phyloP scores from a whole-genome alignment of 106 monocot species.

The Acorus gramineus region DNA sequence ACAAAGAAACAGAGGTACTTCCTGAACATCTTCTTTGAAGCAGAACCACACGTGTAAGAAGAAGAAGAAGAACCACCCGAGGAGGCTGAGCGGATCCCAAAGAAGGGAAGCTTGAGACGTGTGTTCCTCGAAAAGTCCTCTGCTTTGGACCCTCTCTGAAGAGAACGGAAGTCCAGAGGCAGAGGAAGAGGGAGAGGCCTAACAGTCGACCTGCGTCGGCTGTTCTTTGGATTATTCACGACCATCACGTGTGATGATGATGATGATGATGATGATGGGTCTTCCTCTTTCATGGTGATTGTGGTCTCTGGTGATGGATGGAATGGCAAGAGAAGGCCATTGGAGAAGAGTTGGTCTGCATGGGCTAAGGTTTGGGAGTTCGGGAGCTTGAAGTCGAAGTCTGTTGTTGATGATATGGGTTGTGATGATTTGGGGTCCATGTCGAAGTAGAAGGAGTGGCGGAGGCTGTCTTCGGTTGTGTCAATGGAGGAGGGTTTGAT shows the following conservation, averaged over 20 bases:
- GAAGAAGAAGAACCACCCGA: no score
- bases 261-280: not conserved
- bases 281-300: not conserved
- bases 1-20: constrained; percentile 27
- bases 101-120: not conserved
- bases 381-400: constrained; percentile 14
- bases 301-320: not conserved
- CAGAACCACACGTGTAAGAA: not conserved
- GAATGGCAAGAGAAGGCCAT: constrained; percentile 10
- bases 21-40: constrained; percentile 12
- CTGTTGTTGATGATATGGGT: not conserved
- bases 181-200: not conserved
- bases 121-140: not conserved
- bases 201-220: no score
- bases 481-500: constrained; percentile 16
- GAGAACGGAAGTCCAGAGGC: not conserved
- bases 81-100: not conserved
- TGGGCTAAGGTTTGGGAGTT: not conserved
- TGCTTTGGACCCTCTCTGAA: not conserved
- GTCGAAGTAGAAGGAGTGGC: constrained; percentile 32
- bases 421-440: constrained; percentile 30
- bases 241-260: no score
- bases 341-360: constrained; percentile 17
- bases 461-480: constrained; percentile 3
- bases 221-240: no score